phyloP scores from a whole-genome alignment of 2,329 filamentous ascomycete species.

The Aureobasidium sp. region DNA sequence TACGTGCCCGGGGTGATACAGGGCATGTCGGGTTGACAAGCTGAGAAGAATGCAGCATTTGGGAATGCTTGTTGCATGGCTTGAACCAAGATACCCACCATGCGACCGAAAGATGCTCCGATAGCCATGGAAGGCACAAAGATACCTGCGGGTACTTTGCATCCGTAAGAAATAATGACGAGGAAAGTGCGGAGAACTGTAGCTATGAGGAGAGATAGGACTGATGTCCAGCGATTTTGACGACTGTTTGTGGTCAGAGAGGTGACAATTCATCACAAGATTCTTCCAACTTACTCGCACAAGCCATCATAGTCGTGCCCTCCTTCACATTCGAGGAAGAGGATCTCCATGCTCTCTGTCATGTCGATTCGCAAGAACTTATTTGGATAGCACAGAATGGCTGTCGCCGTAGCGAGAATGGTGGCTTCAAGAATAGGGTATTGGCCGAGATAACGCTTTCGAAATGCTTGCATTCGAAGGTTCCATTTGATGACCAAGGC shows the following conservation, averaged over 20 bases:
- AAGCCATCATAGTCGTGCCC: constrained; percentile 81
- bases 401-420: constrained; percentile 71
- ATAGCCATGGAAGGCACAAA: constrained; percentile 98
- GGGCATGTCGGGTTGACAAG: constrained; percentile 81
- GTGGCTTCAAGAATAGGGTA: constrained; percentile 85
- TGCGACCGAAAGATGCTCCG: constrained; percentile 85
- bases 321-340: constrained; percentile 89
- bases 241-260: constrained; percentile 28
- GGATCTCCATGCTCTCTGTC: constrained; percentile 98
- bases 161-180: constrained; percentile 93
- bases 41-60: constrained; percentile 71
- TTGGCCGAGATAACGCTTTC: constrained; percentile 79
- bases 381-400: constrained; percentile 93
- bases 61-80: constrained; percentile 79
- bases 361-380: constrained; percentile 94
- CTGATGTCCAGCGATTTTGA: constrained; percentile 66
- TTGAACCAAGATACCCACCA: constrained; percentile 91
- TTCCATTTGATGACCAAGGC: constrained; percentile 99
- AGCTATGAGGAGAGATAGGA: constrained; percentile 67
- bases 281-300: constrained; percentile 54
- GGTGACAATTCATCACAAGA: not conserved
- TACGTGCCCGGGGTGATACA: constrained; percentile 98
- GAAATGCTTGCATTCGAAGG: constrained; percentile 77
- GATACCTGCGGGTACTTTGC: constrained; percentile 94
- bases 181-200: constrained; percentile 73